A percentile compares a stretch with the other conserved stretches of the same genome.
phyloP scores from a whole-genome alignment of 495 filamentous ascomycete genomes.

The Hyaloscypha hepaticicola region DNA sequence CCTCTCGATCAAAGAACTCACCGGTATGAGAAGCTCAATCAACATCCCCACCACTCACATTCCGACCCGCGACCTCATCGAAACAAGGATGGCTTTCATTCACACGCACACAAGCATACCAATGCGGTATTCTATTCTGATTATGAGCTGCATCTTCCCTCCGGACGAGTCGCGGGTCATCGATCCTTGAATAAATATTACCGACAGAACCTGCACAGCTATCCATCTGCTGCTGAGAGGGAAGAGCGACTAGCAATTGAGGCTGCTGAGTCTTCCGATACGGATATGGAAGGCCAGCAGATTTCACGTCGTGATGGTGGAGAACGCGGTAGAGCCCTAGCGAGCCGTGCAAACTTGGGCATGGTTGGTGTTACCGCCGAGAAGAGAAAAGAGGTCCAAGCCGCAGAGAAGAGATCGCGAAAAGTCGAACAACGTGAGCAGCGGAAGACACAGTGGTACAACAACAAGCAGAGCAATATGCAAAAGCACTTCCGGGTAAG shows the following conservation, averaged over 20 bases:
- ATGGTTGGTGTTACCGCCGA: slow-evolving; percentile 72
- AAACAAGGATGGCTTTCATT: slow-evolving; percentile 70
- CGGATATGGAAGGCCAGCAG: slow-evolving; percentile 35
- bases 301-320: slow-evolving; percentile 37
- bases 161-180: slow-evolving; percentile 86
- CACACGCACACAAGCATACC: slow-evolving; percentile 60
- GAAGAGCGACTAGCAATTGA: slow-evolving; percentile 56
- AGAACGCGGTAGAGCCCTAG: slow-evolving; percentile 58
- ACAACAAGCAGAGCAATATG: slow-evolving; percentile 62
- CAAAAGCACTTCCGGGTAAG: slow-evolving; percentile 78
- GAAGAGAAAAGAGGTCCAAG: slow-evolving; percentile 63
- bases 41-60: slow-evolving; percentile 64
- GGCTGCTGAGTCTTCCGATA: slow-evolving; percentile 38
- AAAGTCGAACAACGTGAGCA: slow-evolving; percentile 60
- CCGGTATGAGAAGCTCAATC: slow-evolving; percentile 57
- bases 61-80: slow-evolving; percentile 65
- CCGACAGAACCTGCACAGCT: slow-evolving; percentile 85
- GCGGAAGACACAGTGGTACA: slow-evolving; percentile 58
- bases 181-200: slow-evolving; percentile 82
- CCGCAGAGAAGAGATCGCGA: slow-evolving; percentile 63
- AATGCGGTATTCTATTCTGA: slow-evolving; percentile 83
- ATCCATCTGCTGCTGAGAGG: slow-evolving; percentile 70
- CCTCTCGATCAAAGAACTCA: slow-evolving; percentile 63
- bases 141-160: slow-evolving; percentile 91
- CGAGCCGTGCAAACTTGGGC: slow-evolving; percentile 66